Conservation (phyloP, 805 yeast species). For the Dipodascus geniculatus region DNA sequence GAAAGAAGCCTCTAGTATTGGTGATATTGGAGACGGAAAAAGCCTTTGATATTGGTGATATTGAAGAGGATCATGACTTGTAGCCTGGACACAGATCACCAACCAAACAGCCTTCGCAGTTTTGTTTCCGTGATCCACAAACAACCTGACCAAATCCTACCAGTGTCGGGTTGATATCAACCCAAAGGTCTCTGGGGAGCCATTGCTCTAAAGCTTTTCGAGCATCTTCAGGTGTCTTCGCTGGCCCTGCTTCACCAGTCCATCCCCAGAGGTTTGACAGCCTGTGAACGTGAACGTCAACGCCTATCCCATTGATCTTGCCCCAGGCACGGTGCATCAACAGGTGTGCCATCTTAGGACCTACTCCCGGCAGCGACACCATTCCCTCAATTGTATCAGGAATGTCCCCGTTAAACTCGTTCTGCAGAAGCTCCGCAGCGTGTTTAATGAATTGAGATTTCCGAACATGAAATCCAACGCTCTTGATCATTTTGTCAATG, state of each 20-base stretch:
- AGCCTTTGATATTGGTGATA: no score
- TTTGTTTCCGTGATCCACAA: constrained; percentile 56
- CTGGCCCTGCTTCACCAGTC: constrained; percentile 37
- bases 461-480: constrained; percentile 79
- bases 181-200: constrained; percentile 69
- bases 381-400: constrained; percentile 62
- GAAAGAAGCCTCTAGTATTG: no score
- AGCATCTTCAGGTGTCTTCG: constrained; percentile 62
- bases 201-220: constrained; percentile 56
- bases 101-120: constrained; percentile 60
- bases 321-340: constrained; percentile 77
- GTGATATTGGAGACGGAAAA: no score
- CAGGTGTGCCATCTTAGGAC: constrained; percentile 88
- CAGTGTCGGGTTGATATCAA: constrained; percentile 69
- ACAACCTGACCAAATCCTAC: constrained; percentile 93
- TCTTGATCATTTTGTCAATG: constrained; percentile 54
- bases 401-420: constrained; percentile 49
- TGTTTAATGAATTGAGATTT: constrained; percentile 62
- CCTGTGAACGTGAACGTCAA: constrained; percentile 83
- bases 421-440: constrained; percentile 42
- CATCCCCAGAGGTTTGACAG: constrained; percentile 72
- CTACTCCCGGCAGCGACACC: constrained; percentile 74
- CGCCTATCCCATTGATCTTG: constrained; percentile 72
- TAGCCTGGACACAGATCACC: constrained; percentile 41
- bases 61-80: background rate